Evolutionary conservation across 768 basidiomycete genomes (phyloP).

Genomic region (Polyporus arcularius): DNA sequence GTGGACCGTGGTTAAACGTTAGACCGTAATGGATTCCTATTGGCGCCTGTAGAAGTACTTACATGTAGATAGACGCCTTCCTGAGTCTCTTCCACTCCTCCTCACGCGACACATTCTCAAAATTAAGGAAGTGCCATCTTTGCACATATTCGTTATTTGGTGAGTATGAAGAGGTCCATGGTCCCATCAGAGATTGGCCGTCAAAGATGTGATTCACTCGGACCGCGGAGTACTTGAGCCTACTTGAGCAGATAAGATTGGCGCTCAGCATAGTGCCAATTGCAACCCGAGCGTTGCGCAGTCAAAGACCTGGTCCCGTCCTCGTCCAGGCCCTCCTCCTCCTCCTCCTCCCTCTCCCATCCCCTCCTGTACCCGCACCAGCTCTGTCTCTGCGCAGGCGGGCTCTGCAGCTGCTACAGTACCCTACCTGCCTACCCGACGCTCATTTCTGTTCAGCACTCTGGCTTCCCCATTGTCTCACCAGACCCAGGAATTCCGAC

Average conservation of each 20-base stretch:
- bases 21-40: too few species aligned
- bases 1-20: too few species aligned
- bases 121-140: too few species aligned
- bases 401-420: conserved; percentile 13
- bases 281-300: neutral
- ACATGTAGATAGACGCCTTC: too few species aligned
- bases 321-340: neutral
- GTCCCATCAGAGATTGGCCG: conserved; percentile 1
- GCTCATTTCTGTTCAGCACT: neutral
- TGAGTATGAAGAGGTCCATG: too few species aligned
- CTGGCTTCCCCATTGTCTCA: neutral
- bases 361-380: conserved; percentile 1
- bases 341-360: conserved; percentile 2
- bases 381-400: conserved; percentile 17
- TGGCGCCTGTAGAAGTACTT: too few species aligned
- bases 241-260: too few species aligned
- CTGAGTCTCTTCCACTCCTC: too few species aligned
- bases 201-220: conserved; percentile 7
- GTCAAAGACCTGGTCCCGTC: neutral
- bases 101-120: too few species aligned
- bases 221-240: too few species aligned
- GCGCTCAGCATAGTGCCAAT: neutral
- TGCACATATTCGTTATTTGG: too few species aligned
- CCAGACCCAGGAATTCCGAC: neutral
- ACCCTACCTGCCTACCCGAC: neutral